A percentile compares a stretch with the other conserved stretches of the same genome.
phyloP scores from a whole-genome alignment of 2,329 filamentous ascomycete species.

The Didymella pinodella region DNA sequence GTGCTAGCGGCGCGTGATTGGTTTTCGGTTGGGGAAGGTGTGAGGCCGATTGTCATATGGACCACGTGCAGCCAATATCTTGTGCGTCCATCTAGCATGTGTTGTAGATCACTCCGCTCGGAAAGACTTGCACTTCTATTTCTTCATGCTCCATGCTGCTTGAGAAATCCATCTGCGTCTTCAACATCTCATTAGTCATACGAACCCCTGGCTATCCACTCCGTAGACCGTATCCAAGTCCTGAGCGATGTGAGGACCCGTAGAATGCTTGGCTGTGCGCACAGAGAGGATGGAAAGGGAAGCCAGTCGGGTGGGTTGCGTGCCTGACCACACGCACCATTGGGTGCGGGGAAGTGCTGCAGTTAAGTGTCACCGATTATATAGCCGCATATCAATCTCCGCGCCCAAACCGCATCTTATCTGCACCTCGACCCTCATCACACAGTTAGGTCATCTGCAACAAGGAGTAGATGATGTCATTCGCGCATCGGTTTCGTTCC shows the following conservation, averaged over 20 bases:
- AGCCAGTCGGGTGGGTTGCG: slow-evolving; percentile 6
- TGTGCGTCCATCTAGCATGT: slow-evolving; percentile 2
- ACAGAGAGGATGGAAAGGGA: neutral
- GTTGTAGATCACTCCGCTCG: neutral
- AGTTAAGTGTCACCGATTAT: neutral
- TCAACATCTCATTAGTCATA: neutral
- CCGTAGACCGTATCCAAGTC: neutral
- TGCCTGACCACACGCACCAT: slow-evolving; percentile 20
- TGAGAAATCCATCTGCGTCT: neutral
- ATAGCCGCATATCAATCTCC: slow-evolving; percentile 8
- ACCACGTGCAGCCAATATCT: slow-evolving; percentile 11
- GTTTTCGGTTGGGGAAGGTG: slow-evolving; percentile 13
- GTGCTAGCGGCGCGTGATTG: slow-evolving; percentile 19
- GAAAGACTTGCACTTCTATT: too few relatives aligned
- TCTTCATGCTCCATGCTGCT: too few relatives aligned
- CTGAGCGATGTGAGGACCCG: neutral
- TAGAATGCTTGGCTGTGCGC: slow-evolving; percentile 19
- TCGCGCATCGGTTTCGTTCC: slow-evolving; percentile 14
- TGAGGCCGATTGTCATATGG: slow-evolving; percentile 12
- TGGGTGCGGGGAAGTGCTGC: slow-evolving; percentile 5
- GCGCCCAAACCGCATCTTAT: slow-evolving; percentile 11
- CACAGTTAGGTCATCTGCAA: slow-evolving; percentile 4
- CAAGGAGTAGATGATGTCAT: neutral
- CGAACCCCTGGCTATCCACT: neutral
- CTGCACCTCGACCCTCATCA: slow-evolving; percentile 4